Evolutionary conservation across 345 rosid genomes (phyloP).

Genomic region (Linum usitatissimum): DNA sequence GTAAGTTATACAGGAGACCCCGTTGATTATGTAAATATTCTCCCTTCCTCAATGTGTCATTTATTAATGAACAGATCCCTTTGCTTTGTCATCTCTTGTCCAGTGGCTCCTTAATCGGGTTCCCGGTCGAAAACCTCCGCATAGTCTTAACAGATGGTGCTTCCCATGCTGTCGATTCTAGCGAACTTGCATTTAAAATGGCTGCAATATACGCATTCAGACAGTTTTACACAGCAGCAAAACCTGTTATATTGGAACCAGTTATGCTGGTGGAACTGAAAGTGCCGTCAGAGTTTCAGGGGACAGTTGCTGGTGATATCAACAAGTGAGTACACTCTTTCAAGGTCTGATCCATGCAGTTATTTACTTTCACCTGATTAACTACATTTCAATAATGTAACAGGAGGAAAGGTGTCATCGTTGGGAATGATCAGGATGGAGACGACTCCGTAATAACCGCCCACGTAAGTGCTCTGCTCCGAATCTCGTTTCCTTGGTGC

Average conservation of each 20-base stretch:
- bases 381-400: conserved; percentile 2
- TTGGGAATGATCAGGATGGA: conserved; percentile 96
- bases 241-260: conserved; percentile 89
- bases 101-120: conserved; percentile 95
- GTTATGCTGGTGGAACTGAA: conserved; percentile 93
- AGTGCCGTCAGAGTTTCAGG: conserved; percentile 95
- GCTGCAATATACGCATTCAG: conserved; percentile 98
- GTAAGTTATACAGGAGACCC: conserved; percentile 32
- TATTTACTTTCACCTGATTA: background rate
- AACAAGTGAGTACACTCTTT: conserved; percentile 53
- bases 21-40: background rate
- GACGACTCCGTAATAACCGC: conserved; percentile 80
- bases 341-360: background rate
- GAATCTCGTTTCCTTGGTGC: background rate
- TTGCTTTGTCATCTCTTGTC: conserved; percentile 1
- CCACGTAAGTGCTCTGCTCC: conserved; percentile 36
- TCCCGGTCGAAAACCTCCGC: conserved; percentile 86
- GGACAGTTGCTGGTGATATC: conserved; percentile 88
- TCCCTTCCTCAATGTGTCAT: background rate
- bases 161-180: conserved; percentile 91
- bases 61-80: background rate
- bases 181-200: conserved; percentile 95
- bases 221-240: conserved; percentile 84
- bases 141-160: conserved; percentile 88
- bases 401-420: conserved; percentile 97